phyloP scores from a whole-genome alignment of 2,329 filamentous ascomycete genomes.

The Aspergillus carbonarius region DNA sequence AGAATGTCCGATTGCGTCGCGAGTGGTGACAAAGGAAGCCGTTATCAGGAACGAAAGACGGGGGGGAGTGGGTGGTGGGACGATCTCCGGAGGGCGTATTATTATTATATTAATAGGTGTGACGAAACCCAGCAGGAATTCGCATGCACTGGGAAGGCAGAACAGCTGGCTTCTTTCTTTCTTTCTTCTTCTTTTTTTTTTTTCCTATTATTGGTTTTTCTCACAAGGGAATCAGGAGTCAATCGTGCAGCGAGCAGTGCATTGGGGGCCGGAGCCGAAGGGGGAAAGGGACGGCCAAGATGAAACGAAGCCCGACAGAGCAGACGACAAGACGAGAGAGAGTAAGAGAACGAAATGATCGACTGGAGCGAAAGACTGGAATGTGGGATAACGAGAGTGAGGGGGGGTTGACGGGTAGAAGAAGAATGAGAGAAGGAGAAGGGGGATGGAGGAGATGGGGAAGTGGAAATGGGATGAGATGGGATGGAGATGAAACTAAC shows the following conservation, averaged over 20 bases:
- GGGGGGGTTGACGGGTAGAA: conserved; percentile 8
- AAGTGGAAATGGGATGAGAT: conserved; percentile 1
- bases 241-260: conserved; percentile 10
- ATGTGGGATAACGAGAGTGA: conserved; percentile 4
- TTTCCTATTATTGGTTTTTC: background rate
- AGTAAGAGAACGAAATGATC: conserved; percentile 16
- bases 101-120: background rate
- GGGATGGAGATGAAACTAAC: conserved; percentile 1
- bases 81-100: background rate
- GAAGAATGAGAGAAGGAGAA: background rate
- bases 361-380: conserved; percentile 5
- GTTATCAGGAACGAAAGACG: background rate
- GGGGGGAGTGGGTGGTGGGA: background rate
- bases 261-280: conserved; percentile 12
- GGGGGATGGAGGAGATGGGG: background rate
- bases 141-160: conserved; percentile 8
- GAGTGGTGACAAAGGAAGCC: conserved; percentile 7
- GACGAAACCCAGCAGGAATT: conserved; percentile 1
- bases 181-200: background rate
- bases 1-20: conserved; percentile 11
- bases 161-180: too few relatives aligned
- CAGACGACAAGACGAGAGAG: conserved; percentile 16
- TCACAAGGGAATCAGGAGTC: conserved; percentile 12
- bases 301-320: conserved; percentile 13
- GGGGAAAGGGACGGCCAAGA: conserved; percentile 13